Evolutionary conservation across 2,329 filamentous ascomycete species (phyloP).

Genomic region (Epichloe bromicola): DNA sequence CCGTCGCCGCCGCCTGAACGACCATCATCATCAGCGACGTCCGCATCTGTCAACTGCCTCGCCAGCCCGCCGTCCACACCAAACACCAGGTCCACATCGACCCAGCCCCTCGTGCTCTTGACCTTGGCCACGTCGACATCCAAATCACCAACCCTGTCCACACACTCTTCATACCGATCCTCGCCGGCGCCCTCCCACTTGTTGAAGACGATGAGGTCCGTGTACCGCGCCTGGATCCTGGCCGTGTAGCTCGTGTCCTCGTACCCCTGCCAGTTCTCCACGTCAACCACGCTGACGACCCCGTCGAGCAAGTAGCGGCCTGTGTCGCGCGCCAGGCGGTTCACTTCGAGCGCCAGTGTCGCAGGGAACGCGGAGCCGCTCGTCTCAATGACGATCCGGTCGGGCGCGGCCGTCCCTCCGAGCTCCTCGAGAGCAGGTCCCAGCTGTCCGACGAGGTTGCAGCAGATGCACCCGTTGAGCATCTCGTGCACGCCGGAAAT

Average conservation of each 20-base stretch:
- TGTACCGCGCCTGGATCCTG: conserved; percentile 76
- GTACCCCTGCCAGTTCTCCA: conserved; percentile 91
- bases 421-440: conserved; percentile 68
- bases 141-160: conserved; percentile 69
- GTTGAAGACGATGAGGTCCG: conserved; percentile 82
- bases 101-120: conserved; percentile 70
- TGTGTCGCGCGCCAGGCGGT: conserved; percentile 59
- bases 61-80: conserved; percentile 77
- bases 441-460: conserved; percentile 90
- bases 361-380: conserved; percentile 78
- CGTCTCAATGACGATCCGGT: conserved; percentile 90
- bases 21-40: conserved; percentile 14
- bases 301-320: conserved; percentile 66
- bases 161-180: conserved; percentile 58
- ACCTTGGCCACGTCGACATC: conserved; percentile 72
- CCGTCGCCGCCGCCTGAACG: conserved; percentile 10
- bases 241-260: conserved; percentile 85
- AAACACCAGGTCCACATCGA: conserved; percentile 68
- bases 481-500: conserved; percentile 87
- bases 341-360: conserved; percentile 82
- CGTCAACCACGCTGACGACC: conserved; percentile 80
- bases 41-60: conserved; percentile 33
- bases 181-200: conserved; percentile 78
- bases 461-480: conserved; percentile 96
- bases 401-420: conserved; percentile 42